Evolutionary conservation across 495 filamentous ascomycete species (phyloP), one percentile per base, ranked within the genome.

Genomic region (Platismatia glauca): DNA sequence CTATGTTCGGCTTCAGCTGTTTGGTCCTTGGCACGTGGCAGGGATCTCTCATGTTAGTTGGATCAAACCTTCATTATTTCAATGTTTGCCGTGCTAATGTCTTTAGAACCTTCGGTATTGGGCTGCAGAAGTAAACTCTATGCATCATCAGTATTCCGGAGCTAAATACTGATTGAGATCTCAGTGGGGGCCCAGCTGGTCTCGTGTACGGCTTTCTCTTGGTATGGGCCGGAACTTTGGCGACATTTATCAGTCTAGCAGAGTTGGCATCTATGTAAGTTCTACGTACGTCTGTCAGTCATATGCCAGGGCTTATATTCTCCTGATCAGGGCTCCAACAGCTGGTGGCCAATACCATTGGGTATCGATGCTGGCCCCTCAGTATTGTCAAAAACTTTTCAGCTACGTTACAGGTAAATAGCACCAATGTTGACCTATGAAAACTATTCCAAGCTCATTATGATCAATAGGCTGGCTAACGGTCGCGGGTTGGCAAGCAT

Each of bases 21-120:
- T 74, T 73, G 24, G 60, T 78, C 41, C 76, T 79, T 44, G 70
- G 69, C 55, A 78, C 77, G 39, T 79, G 77, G 77, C 76, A 77
- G 60, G 75, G 75, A 22, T 71, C 77, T 41, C 67, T 80, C 48
- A 74, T 76, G 76, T 79, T 4, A 18, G 39, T 43, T 2, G 12
- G 38, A 39, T 5, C 39, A 20, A 18, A 43, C 16, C 16, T 3
- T 18, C 39, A 18, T 20, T 4, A 43, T 18, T 20, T 43, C 39
- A 7, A 43, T 20, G 3, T 1, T 20, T 20, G 39, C 39, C 4
- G 15, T 43, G 39, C 16, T 43, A 20, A 43, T 43, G 39, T 18
- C 16, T 4, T 43, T 20, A 43, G 39, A 43, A 43, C 16, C 16
- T 20, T 43, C 15, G 39, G 39, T 20, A 43, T 43, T 20, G 16